Base-by-base conservation (phyloP, 2,329 filamentous ascomycete genomes). In the Chrysosporium queenslandicum region DNA sequence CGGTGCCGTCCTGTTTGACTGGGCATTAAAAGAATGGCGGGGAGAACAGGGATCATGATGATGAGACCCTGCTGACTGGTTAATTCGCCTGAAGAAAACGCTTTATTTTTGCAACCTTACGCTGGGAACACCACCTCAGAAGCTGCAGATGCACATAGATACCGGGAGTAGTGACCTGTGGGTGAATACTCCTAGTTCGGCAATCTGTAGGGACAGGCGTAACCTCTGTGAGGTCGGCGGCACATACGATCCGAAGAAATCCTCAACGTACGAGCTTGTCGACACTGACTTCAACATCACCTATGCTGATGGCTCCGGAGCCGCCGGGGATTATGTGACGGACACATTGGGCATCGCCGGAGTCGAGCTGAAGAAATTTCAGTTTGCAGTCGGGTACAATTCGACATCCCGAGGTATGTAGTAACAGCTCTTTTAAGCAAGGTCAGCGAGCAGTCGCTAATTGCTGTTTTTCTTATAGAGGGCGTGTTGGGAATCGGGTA, bases 401-500 rank as follows among this genome's bases (percentile, higher is more conserved):
- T 82, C 80, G 2, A 46, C 46, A 12, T 53, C 42, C 20, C 43
- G 30, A 43, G 40, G 48, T 41, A 53, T 16, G 36, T 7, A 30
- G 36, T 49, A 29, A n/a, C 51, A 30, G 12, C 16, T 43, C 58
- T 46, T 6, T 23, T 2, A 16, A n/a, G 23, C 18, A 42, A 32
- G 3, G 18, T 18, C 25, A 39, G 3, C 3, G 37, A 25, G 2
- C 23, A 12, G 9, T 20, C 7, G 23, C 49, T 52, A 42, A 48
- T n/a, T 12, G 29, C 12, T 14, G 8, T 36, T 30, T 12, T 12
- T 36, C 11, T 12, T 12, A 56, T 68, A 50, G 79, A 94, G 66
- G 87, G 87, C 36, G 87, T 97, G 39, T 68, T 96, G 18, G 90
- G 90, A 16, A 85, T 97, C 56, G 90, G 90, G 5, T 96, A 95